Conservation (phyloP, 371 early-diverging fungal species). For the Mortierella sp. region DNA sequence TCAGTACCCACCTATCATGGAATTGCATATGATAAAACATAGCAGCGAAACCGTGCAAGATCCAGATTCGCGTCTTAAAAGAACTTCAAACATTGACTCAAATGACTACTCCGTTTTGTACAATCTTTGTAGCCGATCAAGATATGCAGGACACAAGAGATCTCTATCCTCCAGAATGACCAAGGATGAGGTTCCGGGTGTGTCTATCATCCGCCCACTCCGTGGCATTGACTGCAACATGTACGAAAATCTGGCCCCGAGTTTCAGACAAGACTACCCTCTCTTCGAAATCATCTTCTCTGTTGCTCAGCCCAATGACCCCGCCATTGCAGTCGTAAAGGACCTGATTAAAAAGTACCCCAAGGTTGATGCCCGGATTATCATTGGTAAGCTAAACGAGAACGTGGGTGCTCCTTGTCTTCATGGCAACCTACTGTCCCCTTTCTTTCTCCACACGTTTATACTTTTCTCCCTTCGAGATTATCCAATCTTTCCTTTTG, state of each 20-base stretch:
- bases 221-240: conserved; percentile 91
- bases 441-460: conserved; percentile 29
- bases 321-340: conserved; percentile 78
- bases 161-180: conserved; percentile 62
- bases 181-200: conserved; percentile 68
- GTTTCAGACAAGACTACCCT: conserved; percentile 89
- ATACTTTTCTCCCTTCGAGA: conserved; percentile 56
- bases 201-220: conserved; percentile 91
- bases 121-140: conserved; percentile 58
- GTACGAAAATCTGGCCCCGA: conserved; percentile 81
- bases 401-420: background rate
- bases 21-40: too few species aligned
- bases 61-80: too few species aligned
- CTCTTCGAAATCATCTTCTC: conserved; percentile 87
- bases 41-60: too few species aligned
- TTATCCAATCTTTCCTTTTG: conserved; percentile 16
- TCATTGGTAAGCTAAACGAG: conserved; percentile 71
- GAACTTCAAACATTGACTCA: background rate
- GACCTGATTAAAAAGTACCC: conserved; percentile 78
- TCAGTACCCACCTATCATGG: too few species aligned
- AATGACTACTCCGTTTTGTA: background rate
- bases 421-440: background rate
- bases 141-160: conserved; percentile 62
- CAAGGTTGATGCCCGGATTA: conserved; percentile 77
- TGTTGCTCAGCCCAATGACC: conserved; percentile 83